Conservation (phyloP, 2,329 filamentous ascomycete genomes). For the Tolypocladium sp. region DNA sequence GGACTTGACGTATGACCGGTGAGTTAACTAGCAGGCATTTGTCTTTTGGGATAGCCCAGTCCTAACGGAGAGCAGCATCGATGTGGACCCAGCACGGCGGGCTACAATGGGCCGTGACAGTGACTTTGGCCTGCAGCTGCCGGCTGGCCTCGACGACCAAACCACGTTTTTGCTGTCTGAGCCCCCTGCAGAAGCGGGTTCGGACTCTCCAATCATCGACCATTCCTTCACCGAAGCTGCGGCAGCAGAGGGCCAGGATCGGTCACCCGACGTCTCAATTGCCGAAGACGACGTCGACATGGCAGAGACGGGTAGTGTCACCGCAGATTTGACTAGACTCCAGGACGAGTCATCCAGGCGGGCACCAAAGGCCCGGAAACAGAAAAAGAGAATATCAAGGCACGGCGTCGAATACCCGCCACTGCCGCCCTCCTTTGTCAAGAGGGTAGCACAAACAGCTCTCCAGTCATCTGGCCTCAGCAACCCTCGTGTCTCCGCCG, state of each 20-base stretch:
- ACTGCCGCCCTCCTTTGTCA: conserved; percentile 64
- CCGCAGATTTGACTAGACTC: neutral
- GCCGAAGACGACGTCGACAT: conserved; percentile 2
- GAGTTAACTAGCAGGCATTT: conserved; percentile 3
- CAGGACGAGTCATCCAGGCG: neutral
- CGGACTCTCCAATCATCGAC: conserved; percentile 9
- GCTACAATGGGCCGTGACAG: conserved; percentile 35
- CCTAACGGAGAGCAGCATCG: conserved; percentile 15
- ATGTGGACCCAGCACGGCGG: conserved; percentile 30
- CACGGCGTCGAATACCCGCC: conserved; percentile 69
- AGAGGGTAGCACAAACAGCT: conserved; percentile 63
- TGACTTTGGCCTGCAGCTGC: conserved; percentile 42
- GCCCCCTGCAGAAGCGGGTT: conserved; percentile 9
- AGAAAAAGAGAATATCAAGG: conserved; percentile 46
- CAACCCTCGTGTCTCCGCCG: conserved; percentile 62
- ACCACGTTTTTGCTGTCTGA: conserved; percentile 41
- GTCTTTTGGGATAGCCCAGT: neutral
- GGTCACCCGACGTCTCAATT: conserved; percentile 5
- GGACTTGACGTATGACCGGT: conserved; percentile 36
- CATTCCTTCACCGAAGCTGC: conserved; percentile 10
- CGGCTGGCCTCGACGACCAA: conserved; percentile 36
- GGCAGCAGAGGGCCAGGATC: conserved; percentile 8
- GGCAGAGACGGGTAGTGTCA: neutral
- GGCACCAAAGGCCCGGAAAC: conserved; percentile 16
- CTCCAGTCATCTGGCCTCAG: conserved; percentile 55